Evolutionary conservation across 352 stramenopile species (phyloP).

Genomic region (Saprolegnia diclina): DNA sequence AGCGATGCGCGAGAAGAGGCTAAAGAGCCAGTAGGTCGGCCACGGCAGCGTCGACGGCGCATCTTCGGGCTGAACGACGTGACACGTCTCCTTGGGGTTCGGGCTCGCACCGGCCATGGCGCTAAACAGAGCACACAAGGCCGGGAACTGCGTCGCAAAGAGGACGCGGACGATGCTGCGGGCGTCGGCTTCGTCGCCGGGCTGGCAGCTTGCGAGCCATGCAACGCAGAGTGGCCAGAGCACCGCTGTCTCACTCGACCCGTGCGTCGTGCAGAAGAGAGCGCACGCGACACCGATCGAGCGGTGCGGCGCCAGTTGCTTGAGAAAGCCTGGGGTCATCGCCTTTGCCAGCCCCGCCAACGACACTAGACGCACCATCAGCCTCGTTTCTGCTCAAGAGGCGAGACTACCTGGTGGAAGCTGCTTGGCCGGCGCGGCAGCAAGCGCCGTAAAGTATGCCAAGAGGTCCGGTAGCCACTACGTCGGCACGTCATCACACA

Average conservation of each 20-base stretch:
- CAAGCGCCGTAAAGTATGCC: neutral
- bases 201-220: neutral
- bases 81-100: neutral
- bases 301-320: neutral
- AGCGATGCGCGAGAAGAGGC: constrained; percentile 8
- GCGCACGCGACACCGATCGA: neutral
- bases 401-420: neutral
- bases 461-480: neutral
- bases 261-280: constrained; percentile 1
- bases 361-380: neutral
- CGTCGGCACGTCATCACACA: neutral
- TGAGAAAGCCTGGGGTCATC: neutral
- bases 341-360: neutral
- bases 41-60: neutral
- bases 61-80: neutral
- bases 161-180: neutral
- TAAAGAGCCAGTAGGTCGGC: constrained; percentile 14
- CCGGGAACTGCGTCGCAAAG: neutral
- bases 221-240: neutral
- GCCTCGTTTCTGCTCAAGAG: too few species aligned
- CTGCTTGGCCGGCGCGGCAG: neutral
- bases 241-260: neutral
- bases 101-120: neutral
- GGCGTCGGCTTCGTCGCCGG: constrained; percentile 2
- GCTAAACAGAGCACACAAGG: neutral